Evolutionary conservation across 176 grass and related monocot species (phyloP).

Genomic region (Urochloa ruziziensis): DNA sequence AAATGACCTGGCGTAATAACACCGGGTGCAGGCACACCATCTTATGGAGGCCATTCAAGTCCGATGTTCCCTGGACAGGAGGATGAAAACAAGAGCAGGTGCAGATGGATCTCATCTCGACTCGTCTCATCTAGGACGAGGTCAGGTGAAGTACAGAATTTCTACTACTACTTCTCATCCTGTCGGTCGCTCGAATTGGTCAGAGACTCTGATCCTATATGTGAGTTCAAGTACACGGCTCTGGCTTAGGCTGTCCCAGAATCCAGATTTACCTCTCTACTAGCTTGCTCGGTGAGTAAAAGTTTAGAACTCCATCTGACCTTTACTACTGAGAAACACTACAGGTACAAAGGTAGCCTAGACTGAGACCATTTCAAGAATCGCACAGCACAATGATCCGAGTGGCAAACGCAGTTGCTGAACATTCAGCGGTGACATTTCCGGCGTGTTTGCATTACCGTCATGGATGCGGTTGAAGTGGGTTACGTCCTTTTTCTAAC

Average conservation of each 20-base stretch:
- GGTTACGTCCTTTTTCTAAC: not conserved
- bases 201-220: not conserved
- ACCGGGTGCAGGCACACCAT: not conserved
- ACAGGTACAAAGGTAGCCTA: too few species aligned
- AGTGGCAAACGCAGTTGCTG: too few species aligned
- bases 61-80: slow-evolving; percentile 26
- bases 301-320: too few species aligned
- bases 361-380: too few species aligned
- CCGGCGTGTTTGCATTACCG: not conserved
- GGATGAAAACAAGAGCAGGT: slow-evolving; percentile 14
- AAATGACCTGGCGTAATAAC: slow-evolving; percentile 21
- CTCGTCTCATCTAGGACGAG: not conserved
- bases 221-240: slow-evolving; percentile 16
- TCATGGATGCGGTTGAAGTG: not conserved
- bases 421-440: too few species aligned
- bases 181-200: not conserved
- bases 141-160: slow-evolving; percentile 39
- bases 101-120: not conserved
- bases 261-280: not conserved
- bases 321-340: too few species aligned
- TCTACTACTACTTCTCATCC: not conserved
- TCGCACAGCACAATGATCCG: too few species aligned
- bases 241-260: not conserved
- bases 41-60: slow-evolving; percentile 57
- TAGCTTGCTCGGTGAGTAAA: too few species aligned